Evolutionary conservation across 2,329 filamentous ascomycete genomes (phyloP).

Genomic region (Hymenoscyphus linearis): DNA sequence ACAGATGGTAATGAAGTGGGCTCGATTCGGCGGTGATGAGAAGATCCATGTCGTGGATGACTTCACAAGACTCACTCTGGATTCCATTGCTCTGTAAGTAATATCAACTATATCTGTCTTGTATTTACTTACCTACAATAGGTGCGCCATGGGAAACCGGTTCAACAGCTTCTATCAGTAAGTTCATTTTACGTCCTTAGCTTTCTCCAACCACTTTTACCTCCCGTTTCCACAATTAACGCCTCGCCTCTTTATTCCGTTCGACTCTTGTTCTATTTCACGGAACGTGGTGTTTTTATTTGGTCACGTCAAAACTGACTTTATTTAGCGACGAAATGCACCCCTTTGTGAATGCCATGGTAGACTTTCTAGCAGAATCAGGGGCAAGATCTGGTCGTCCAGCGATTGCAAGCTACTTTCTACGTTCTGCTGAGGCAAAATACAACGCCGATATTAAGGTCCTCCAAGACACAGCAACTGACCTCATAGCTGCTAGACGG

Average conservation of each 20-base stretch:
- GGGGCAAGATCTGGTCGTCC: constrained; percentile 46
- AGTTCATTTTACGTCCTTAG: neutral
- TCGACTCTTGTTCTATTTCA: no score
- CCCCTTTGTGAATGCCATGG: constrained; percentile 66
- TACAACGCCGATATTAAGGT: constrained; percentile 50
- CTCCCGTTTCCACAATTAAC: neutral
- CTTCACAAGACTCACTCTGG: constrained; percentile 66
- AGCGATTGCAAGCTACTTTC: constrained; percentile 43
- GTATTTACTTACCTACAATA: neutral
- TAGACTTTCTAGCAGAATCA: constrained; percentile 53
- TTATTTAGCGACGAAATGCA: constrained; percentile 50
- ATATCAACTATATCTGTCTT: neutral
- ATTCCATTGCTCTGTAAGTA: constrained; percentile 56
- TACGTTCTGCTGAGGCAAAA: constrained; percentile 39
- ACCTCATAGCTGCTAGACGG: constrained; percentile 56
- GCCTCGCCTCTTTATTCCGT: neutral
- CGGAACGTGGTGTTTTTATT: no score
- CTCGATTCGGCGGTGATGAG: constrained; percentile 52
- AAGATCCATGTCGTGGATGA: constrained; percentile 59
- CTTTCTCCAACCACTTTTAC: neutral
- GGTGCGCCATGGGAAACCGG: constrained; percentile 66
- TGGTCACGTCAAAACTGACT: neutral
- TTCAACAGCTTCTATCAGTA: constrained; percentile 69
- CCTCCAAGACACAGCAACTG: constrained; percentile 49
- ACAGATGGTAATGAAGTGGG: constrained; percentile 64